Conservation (phyloP, 768 basidiomycete genomes). For the Agrocybe chaxingu region DNA sequence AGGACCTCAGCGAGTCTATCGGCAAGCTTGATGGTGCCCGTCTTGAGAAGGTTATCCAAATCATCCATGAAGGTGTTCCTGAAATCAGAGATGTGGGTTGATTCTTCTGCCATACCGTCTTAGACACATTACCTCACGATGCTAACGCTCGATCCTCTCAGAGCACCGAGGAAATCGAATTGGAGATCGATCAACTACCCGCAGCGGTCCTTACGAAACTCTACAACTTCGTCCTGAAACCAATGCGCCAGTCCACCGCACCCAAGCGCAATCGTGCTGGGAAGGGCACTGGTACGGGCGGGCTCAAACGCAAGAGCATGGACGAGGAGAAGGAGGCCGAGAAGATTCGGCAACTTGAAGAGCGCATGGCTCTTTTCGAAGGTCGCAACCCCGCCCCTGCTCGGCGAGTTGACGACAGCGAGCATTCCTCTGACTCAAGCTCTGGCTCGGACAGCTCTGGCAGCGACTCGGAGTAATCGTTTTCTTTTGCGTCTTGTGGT, state of each 20-base stretch:
- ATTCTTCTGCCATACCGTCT: conserved; percentile 6
- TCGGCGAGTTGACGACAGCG: conserved; percentile 54
- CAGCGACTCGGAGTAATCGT: conserved; percentile 73
- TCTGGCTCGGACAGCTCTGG: conserved; percentile 77
- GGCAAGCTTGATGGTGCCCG: conserved; percentile 77
- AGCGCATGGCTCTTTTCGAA: conserved; percentile 83
- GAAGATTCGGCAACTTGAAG: conserved; percentile 90
- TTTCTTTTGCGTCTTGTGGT: conserved; percentile 17
- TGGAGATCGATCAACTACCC: conserved; percentile 94
- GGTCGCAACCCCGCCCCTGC: conserved; percentile 30
- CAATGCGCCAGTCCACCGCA: conserved; percentile 58
- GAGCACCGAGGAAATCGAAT: conserved; percentile 97
- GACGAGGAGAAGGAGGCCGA: conserved; percentile 95
- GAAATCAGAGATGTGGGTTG: conserved; percentile 85
- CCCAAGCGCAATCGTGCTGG: conserved; percentile 62
- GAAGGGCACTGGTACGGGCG: conserved; percentile 85
- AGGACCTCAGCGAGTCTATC: conserved; percentile 95
- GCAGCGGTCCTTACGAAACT: conserved; percentile 84
- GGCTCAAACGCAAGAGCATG: conserved; percentile 92
- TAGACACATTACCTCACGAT: conserved; percentile 8
- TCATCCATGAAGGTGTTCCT: conserved; percentile 92
- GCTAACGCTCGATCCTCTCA: conserved; percentile 25
- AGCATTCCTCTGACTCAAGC: conserved; percentile 78
- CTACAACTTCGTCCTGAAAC: conserved; percentile 92
- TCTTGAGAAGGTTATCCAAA: conserved; percentile 88